These are phyloP conservation scores for Hemisphaericaspora subhashii DNA, from an alignment of 1,139 yeast genomes.

Conservation along the genomic window DNA sequence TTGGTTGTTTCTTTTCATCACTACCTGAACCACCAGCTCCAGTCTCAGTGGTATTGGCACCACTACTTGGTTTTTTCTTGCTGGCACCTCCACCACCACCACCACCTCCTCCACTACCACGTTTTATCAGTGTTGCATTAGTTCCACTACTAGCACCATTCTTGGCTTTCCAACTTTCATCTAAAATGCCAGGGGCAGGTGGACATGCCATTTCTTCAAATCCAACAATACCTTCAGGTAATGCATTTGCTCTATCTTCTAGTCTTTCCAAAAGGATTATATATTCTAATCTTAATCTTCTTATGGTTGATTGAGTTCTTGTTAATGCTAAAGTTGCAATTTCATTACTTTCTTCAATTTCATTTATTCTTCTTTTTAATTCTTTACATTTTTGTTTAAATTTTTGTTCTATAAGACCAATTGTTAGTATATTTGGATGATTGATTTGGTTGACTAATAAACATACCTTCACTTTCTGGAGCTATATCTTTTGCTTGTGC, in stretches of 20 bases:
- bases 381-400: slow-evolving; percentile 67
- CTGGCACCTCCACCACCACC: neutral
- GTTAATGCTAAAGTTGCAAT: slow-evolving; percentile 73
- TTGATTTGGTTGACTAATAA: too few relatives aligned
- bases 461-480: slow-evolving; percentile 47
- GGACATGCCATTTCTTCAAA: slow-evolving; percentile 47
- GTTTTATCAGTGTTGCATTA: slow-evolving; percentile 13
- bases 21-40: slow-evolving; percentile 12
- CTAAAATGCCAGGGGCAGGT: slow-evolving; percentile 38
- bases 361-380: slow-evolving; percentile 67
- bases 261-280: slow-evolving; percentile 76
- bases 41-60: slow-evolving; percentile 10
- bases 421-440: slow-evolving; percentile 12
- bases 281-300: slow-evolving; percentile 80
- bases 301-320: slow-evolving; percentile 74
- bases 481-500: slow-evolving; percentile 28
- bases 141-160: slow-evolving; percentile 18
- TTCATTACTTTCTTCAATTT: slow-evolving; percentile 80
- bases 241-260: slow-evolving; percentile 52
- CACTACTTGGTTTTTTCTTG: too few relatives aligned
- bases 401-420: slow-evolving; percentile 32
- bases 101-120: slow-evolving; percentile 9
- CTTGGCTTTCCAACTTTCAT: slow-evolving; percentile 31
- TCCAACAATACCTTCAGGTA: slow-evolving; percentile 33
- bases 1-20: slow-evolving; percentile 16